Base-by-base conservation (phyloP, 768 basidiomycete genomes). In the Mycena galericulata region DNA sequence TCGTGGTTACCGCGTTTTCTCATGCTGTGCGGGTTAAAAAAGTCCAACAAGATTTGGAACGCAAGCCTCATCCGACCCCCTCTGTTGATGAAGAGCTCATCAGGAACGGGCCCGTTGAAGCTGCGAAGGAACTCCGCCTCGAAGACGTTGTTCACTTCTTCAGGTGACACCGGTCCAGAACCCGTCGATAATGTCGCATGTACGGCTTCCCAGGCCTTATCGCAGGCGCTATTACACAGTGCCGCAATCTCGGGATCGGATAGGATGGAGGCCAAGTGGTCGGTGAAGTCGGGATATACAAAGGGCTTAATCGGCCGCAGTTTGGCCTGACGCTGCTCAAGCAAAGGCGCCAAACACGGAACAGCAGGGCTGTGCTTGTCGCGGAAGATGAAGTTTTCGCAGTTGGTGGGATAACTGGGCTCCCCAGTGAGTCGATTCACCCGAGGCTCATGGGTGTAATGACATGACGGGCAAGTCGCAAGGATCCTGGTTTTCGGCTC, bases 21-120 rank as follows among this genome's bases (percentile, higher is more conserved):
- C 40, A 71, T 73, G 22, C 74, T 75, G 45, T 79, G 49, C 1
- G 75, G 58, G 47, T 79, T 77, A 68, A 81, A 79, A 45, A 77
- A 77, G 54, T 80, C 74, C 15, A 78, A 17, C 24, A 78, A 71
- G 0, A 79, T 58, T 4, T 66, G 69, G 49, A 76, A 78, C 6
- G 72, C 67, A 17, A 73, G 56, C 32, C 74, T 49, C 29, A 76
- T 68, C 34, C 69, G 60, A 59, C 66, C 65, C 15, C 61, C 67
- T 50, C 73, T 60, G 30, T 72, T 65, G 53, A 76, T 67, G 61
- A 75, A 75, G 22, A 75, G 68, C 30, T 70, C n/a, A 7, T 66
- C 49, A 24, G 69, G 69, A 29, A 67, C 62, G 26, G 75, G 79
- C 15, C 78, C 79, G 26, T 61, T 18, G 43, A 82, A 80, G 29